phyloP scores from a whole-genome alignment of 257 asterid genomes.

The Fraxinus pennsylvanica region DNA sequence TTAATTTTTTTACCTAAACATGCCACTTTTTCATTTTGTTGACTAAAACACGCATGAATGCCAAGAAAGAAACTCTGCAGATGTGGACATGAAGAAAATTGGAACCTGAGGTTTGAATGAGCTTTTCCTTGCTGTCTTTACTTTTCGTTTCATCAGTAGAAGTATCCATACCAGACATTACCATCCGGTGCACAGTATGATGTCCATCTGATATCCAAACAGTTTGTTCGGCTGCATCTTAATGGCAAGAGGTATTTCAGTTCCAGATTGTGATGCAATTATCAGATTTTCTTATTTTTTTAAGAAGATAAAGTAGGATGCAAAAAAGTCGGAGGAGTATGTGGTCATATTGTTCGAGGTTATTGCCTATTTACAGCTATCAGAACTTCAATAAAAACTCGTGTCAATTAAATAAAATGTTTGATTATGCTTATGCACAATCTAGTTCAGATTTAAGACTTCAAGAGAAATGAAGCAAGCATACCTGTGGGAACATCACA shows the following conservation, averaged over 20 bases:
- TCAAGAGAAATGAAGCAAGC: constrained; percentile 19
- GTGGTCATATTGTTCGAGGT: background rate
- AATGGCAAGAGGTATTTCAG: constrained; percentile 22
- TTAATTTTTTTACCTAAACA: background rate
- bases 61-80: background rate
- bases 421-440: constrained; percentile 7
- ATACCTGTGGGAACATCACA: constrained; percentile 56
- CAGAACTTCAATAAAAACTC: constrained; percentile 12
- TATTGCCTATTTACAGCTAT: background rate
- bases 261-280: background rate
- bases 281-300: background rate
- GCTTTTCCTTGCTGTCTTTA: constrained; percentile 40
- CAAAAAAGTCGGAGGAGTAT: background rate
- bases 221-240: constrained; percentile 56
- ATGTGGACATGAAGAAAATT: constrained; percentile 1
- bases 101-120: constrained; percentile 55
- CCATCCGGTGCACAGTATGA: constrained; percentile 62
- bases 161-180: constrained; percentile 46
- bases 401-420: background rate
- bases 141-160: constrained; percentile 42
- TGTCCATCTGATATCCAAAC: constrained; percentile 85
- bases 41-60: background rate
- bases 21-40: background rate
- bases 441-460: constrained; percentile 3
- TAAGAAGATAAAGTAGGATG: background rate